phyloP scores from a whole-genome alignment of 1,139 yeast genomes.

The Protomyces pachydermus region DNA sequence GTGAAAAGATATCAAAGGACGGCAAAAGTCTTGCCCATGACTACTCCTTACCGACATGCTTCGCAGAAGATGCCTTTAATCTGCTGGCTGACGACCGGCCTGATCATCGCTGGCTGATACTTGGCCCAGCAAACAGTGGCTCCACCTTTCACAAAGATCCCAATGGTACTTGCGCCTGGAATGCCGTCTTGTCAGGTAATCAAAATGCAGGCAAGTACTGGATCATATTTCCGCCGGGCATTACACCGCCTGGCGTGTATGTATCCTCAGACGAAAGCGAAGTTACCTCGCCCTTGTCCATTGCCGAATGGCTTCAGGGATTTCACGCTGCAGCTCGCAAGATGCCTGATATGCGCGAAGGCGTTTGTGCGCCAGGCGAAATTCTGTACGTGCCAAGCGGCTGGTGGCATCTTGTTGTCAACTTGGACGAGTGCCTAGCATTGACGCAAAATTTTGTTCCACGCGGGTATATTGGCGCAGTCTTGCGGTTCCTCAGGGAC shows the following conservation, averaged over 20 bases:
- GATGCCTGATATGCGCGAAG: conserved; percentile 52
- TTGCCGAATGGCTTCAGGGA: conserved; percentile 88
- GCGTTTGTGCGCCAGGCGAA: conserved; percentile 75
- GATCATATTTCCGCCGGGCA: conserved; percentile 78
- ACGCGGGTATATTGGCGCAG: conserved; percentile 47
- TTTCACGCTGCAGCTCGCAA: conserved; percentile 59
- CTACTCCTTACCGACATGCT: conserved; percentile 53
- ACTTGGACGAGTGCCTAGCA: conserved; percentile 71
- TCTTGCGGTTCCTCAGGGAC: conserved; percentile 60
- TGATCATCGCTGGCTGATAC: conserved; percentile 83
- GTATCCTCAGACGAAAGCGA: conserved; percentile 72
- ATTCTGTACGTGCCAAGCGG: conserved; percentile 86
- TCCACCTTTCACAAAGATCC: conserved; percentile 93
- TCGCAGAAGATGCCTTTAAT: conserved; percentile 41
- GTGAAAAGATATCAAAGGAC: conserved; percentile 47
- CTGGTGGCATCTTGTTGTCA: conserved; percentile 94
- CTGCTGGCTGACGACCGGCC: conserved; percentile 56
- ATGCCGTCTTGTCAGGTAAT: conserved; percentile 64
- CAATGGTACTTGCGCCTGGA: conserved; percentile 87
- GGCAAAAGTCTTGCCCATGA: conserved; percentile 45
- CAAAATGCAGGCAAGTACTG: conserved; percentile 53
- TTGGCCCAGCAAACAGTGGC: conserved; percentile 76
- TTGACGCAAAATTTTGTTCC: conserved; percentile 88
- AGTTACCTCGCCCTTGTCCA: conserved; percentile 84
- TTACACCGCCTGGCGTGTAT: conserved; percentile 79